phyloP scores from a whole-genome alignment of 1,284 basidiomycete genomes.

The Ustilago hordei region DNA sequence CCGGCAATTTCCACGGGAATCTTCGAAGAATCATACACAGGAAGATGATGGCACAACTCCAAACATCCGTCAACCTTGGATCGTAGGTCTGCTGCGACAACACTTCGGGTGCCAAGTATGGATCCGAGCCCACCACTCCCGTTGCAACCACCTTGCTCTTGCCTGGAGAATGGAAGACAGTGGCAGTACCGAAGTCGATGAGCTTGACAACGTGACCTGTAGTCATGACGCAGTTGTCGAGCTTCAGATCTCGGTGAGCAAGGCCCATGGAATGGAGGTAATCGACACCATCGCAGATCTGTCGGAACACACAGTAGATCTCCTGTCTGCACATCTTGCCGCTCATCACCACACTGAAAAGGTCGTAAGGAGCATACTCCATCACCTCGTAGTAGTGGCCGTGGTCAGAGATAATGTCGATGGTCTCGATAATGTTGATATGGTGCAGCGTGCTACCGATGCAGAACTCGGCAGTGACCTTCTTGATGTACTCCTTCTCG shows the following conservation, averaged over 20 bases:
- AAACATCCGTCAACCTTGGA: conserved; percentile 96
- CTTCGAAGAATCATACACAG: conserved; percentile 97
- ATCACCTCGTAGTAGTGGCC: conserved; percentile 88
- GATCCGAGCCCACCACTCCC: conserved; percentile 96
- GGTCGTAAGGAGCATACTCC: conserved; percentile 98
- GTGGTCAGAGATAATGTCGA: conserved; percentile 97
- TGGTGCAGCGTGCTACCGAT: conserved; percentile 87
- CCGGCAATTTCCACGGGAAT: conserved; percentile 99
- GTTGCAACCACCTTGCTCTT: conserved; percentile 74
- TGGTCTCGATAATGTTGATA: conserved; percentile 95
- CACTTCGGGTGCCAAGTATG: conserved; percentile 98
- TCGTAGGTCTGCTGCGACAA: conserved; percentile 84
- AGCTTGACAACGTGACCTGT: conserved; percentile 93
- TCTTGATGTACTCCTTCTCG: conserved; percentile 98
- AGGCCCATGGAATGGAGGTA: conserved; percentile 97
- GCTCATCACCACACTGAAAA: conserved; percentile 99
- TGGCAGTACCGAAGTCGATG: conserved; percentile 99
- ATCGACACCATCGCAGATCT: conserved; percentile 97
- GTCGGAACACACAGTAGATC: conserved; percentile 98
- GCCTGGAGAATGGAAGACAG: conserved; percentile 98
- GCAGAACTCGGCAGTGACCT: conserved; percentile 98
- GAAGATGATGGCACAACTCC: conserved; percentile 98
- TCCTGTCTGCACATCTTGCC: conserved; percentile 98
- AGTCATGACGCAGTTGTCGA: conserved; percentile 99
- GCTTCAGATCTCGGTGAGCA: conserved; percentile 97